Evolutionary conservation across 1,284 basidiomycete genomes (phyloP), one percentile per base, ranked within the genome.

Genomic region (Vanrija humicola): DNA sequence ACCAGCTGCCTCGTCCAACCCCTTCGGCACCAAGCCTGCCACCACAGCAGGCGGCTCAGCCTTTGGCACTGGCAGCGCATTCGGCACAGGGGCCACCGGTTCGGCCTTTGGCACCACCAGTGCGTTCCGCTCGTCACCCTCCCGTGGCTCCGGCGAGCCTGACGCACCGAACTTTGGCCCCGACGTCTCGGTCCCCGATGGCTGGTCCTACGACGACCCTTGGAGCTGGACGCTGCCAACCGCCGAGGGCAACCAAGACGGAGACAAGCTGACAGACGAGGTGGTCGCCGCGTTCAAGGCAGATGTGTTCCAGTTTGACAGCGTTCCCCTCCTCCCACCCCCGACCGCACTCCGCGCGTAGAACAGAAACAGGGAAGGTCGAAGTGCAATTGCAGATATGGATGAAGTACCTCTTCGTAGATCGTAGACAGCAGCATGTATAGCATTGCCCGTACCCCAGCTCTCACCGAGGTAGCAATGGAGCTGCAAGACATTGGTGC

Each of bases 301-400:
- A 12, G 76, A 79, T 48, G 81, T 72, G 73, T 92, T 90, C 65
- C 83, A 83, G 62, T 84, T 85, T 82, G 86, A 84, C 10, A 81
- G 82, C 56, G 82, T 93, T 21, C 90, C 90, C 0, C 83, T 89
- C 48, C 84, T 84, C 78, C 80, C 88, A 46, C 90, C 90, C 38
- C 90, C 90, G 3, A 65, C 86, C 56, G 84, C 85, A 10, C 51
- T 70, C 45, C 60, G 69, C 25, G 63, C 45, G 1, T 61, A 50
- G 42, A 23, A 23, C 5, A 3, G 5, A 23, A 23, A 23, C 1
- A 2, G 15, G 2, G 12, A 5, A 28, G 10, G 10, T 15, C 9
- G 14, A 14, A 34, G 12, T 34, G 34, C 12, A 34, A 34, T 15
- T 34, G 34, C 34, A 34, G 34, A 29, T 29, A 12, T 29, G 10